Conservation (phyloP, 2,329 filamentous ascomycete species). For the Monilinia fructigena region DNA sequence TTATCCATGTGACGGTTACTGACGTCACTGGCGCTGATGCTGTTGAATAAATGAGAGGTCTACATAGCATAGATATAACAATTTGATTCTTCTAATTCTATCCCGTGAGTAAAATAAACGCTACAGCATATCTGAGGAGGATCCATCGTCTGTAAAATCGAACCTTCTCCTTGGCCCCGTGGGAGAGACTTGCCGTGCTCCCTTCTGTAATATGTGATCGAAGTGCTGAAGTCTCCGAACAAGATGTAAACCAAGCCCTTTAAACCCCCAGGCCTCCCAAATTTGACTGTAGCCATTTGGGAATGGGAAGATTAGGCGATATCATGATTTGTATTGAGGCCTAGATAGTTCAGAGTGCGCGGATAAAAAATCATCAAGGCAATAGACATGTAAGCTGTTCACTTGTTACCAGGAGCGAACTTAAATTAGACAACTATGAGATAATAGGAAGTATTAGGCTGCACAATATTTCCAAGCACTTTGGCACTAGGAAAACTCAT, state of each 20-base stretch:
- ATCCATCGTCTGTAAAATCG: neutral
- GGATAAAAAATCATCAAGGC: neutral
- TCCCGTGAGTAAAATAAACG: neutral
- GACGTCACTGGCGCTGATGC: neutral
- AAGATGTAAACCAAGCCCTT: neutral
- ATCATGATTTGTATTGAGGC: neutral
- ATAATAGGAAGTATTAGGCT: too few relatives aligned
- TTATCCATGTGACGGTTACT: neutral
- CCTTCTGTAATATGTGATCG: neutral
- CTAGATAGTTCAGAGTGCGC: neutral
- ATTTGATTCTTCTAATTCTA: neutral
- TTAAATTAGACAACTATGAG: too few relatives aligned
- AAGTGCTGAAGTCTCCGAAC: neutral
- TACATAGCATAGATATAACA: neutral
- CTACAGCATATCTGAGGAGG: neutral
- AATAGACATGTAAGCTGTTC: neutral
- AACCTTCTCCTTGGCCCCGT: neutral
- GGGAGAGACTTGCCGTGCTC: neutral
- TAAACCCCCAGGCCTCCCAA: neutral
- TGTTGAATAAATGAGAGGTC: neutral
- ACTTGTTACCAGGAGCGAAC: too few relatives aligned
- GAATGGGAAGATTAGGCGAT: neutral
- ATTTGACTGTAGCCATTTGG: slow-evolving; percentile 8
- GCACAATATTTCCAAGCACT: too few relatives aligned
- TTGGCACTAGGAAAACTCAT: too few relatives aligned